Evolutionary conservation across 371 early-diverging fungal genomes (phyloP).

Genomic region (Circinella minor): DNA sequence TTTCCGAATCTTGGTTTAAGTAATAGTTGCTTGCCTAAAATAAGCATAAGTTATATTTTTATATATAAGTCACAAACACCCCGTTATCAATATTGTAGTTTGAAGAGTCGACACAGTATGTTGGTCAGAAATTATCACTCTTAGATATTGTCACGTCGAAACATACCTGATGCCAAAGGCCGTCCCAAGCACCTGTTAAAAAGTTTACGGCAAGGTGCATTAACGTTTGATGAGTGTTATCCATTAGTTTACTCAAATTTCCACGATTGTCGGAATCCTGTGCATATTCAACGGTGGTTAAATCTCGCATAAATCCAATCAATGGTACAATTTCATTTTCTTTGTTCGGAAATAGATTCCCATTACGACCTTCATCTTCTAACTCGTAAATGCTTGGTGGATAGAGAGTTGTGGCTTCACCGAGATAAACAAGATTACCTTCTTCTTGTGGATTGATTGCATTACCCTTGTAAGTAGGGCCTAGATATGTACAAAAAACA

Average conservation of each 20-base stretch:
- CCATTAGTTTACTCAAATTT: conserved; percentile 33
- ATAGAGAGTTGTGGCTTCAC: conserved; percentile 31
- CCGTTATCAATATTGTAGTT: no score
- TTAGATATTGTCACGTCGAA: no score
- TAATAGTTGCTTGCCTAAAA: conserved; percentile 48
- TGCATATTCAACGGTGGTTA: conserved; percentile 30
- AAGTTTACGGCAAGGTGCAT: conserved; percentile 53
- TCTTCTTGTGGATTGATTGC: conserved; percentile 31
- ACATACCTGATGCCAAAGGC: conserved; percentile 39
- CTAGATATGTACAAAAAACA: not conserved
- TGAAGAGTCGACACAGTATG: no score
- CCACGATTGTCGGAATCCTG: conserved; percentile 30
- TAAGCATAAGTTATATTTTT: no score
- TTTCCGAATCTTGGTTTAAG: conserved; percentile 42
- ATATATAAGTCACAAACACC: no score
- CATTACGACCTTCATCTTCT: conserved; percentile 29
- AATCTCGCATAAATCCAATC: conserved; percentile 29
- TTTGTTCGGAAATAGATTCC: conserved; percentile 20
- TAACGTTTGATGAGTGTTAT: conserved; percentile 39
- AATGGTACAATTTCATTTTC: conserved; percentile 26
- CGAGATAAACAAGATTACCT: conserved; percentile 41
- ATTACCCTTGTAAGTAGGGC: conserved; percentile 42
- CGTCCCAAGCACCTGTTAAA: conserved; percentile 55
- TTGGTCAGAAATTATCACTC: no score
- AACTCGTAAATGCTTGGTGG: conserved; percentile 45